A percentile compares a stretch with the other conserved stretches of the same genome.
Conservation (phyloP, 257 asterid genomes). For the Solanum medicagineum region DNA sequence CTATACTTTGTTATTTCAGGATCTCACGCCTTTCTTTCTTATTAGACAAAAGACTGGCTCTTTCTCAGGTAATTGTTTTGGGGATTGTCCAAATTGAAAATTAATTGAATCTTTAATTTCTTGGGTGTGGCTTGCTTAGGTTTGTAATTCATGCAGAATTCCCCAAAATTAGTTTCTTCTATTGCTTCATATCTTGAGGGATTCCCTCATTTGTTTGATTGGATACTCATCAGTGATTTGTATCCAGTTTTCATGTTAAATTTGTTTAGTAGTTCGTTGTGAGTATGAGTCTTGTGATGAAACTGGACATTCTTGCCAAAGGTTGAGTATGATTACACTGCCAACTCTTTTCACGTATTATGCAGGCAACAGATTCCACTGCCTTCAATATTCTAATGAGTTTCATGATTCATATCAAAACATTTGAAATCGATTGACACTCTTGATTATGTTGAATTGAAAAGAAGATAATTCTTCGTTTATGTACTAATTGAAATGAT, state of each 20-base stretch:
- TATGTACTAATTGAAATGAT: background rate
- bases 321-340: background rate
- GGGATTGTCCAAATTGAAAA: background rate
- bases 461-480: background rate
- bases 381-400: background rate
- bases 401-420: background rate
- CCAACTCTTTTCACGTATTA: background rate
- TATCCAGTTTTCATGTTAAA: background rate
- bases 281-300: background rate
- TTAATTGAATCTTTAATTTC: conserved; percentile 1
- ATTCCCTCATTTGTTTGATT: background rate
- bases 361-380: background rate
- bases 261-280: background rate
- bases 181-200: background rate
- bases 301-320: background rate
- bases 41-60: conserved; percentile 17
- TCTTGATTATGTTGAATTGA: background rate
- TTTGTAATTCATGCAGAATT: background rate
- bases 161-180: background rate
- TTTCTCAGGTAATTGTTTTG: conserved; percentile 20
- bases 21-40: conserved; percentile 39
- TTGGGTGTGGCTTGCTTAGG: background rate
- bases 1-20: conserved; percentile 26
- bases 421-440: background rate
- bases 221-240: background rate